phyloP scores from a whole-genome alignment of 2,329 filamentous ascomycete species.

The Juglanconis sp. region DNA sequence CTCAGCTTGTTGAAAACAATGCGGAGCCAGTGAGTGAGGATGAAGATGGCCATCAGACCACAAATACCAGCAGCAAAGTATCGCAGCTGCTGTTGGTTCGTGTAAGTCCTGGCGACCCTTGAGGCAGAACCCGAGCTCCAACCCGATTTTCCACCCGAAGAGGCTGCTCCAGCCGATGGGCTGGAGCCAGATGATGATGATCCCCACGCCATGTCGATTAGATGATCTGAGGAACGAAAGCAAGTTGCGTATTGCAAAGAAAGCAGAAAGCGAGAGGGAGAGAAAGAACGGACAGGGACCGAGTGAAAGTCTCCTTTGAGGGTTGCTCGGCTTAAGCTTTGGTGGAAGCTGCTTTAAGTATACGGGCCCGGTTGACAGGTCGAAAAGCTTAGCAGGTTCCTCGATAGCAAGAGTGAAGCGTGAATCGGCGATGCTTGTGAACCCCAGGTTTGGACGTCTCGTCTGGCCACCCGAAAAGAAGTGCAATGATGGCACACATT shows the following conservation, averaged over 20 bases:
- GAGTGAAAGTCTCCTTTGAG: background rate
- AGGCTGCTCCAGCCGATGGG: background rate
- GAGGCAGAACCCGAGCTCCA: background rate
- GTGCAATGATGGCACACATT: too few species aligned
- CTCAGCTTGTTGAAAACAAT: slow-evolving; percentile 6
- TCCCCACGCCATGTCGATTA: background rate
- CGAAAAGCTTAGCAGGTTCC: too few species aligned
- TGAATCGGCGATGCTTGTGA: too few species aligned
- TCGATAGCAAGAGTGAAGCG: too few species aligned
- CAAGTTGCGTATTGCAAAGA: background rate
- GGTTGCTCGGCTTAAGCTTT: too few species aligned
- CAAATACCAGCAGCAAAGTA: slow-evolving; percentile 15
- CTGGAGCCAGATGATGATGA: background rate
- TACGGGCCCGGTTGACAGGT: too few species aligned
- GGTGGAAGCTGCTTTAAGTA: too few species aligned
- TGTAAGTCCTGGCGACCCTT: background rate
- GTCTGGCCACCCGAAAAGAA: too few species aligned
- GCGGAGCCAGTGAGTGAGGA: slow-evolving; percentile 12
- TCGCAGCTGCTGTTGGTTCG: slow-evolving; percentile 13
- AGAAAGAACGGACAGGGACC: background rate
- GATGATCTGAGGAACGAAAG: background rate
- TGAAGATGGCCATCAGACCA: slow-evolving; percentile 12
- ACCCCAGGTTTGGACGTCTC: too few species aligned
- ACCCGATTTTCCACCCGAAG: background rate
- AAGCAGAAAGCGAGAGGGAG: background rate